These are phyloP conservation scores for Scutellaria minor DNA, from an alignment of 257 asterid species.

Conservation along the genomic window DNA sequence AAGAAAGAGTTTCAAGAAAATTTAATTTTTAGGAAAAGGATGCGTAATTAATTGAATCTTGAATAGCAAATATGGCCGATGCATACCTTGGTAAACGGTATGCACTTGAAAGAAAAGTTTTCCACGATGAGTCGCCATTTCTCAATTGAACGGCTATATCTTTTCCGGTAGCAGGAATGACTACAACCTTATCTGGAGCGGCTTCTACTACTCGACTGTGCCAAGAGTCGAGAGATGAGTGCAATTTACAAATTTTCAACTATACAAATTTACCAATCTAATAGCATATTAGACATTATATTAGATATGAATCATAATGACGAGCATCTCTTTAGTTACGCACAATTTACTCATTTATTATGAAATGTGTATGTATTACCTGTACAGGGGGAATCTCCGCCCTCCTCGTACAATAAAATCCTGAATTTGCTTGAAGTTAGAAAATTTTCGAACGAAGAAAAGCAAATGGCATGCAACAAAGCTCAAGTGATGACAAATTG, in stretches of 20 bases:
- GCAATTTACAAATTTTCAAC: not conserved
- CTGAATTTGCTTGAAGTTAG: slow-evolving; percentile 51
- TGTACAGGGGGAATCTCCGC: slow-evolving; percentile 81
- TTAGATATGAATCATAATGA: not conserved
- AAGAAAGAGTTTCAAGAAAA: slow-evolving; percentile 22
- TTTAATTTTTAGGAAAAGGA: slow-evolving; percentile 14
- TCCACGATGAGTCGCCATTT: slow-evolving; percentile 72
- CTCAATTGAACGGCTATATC: slow-evolving; percentile 68
- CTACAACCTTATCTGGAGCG: slow-evolving; percentile 63
- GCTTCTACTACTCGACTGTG: slow-evolving; percentile 91
- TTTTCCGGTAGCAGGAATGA: slow-evolving; percentile 73
- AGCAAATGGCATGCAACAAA: not conserved
- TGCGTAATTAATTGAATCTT: slow-evolving; percentile 17
- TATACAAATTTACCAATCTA: not conserved
- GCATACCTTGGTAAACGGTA: slow-evolving; percentile 55
- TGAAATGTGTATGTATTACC: slow-evolving; percentile 47
- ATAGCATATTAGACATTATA: too few relatives aligned
- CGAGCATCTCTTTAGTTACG: slow-evolving; percentile 1
- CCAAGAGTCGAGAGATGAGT: not conserved
- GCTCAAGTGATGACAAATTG: not conserved
- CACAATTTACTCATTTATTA: not conserved
- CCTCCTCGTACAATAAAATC: slow-evolving; percentile 90
- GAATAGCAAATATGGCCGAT: not conserved
- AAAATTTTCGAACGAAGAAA: slow-evolving; percentile 13
- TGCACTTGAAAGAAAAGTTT: slow-evolving; percentile 63